These are phyloP conservation scores for Achaetomium macrosporum DNA, from an alignment of 2,329 filamentous ascomycete genomes.

Conservation along the genomic window DNA sequence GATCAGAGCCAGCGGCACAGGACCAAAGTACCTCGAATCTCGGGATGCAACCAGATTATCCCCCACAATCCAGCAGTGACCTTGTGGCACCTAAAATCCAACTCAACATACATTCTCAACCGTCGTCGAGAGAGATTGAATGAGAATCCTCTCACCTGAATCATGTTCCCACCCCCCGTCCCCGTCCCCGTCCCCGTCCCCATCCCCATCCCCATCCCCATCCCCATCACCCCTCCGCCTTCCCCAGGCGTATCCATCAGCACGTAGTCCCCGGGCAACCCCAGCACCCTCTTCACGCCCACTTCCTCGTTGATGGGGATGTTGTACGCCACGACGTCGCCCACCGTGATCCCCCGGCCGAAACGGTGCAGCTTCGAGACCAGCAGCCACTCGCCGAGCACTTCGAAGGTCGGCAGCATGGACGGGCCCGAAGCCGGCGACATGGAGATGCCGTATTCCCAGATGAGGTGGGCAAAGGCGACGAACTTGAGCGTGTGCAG, in stretches of 20 bases:
- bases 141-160: conserved; percentile 55
- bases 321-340: conserved; percentile 75
- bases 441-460: conserved; percentile 57
- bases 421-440: conserved; percentile 64
- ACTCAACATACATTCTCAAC: background rate
- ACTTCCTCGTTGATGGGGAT: conserved; percentile 61
- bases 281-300: conserved; percentile 74
- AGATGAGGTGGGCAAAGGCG: conserved; percentile 45
- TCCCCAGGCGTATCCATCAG: conserved; percentile 53
- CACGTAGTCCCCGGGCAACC: conserved; percentile 72
- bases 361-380: conserved; percentile 62
- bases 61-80: conserved; percentile 86
- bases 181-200: background rate
- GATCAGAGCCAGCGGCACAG: conserved; percentile 77
- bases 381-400: conserved; percentile 61
- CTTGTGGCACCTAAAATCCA: conserved; percentile 65
- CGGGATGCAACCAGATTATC: conserved; percentile 81
- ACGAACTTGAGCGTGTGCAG: conserved; percentile 43
- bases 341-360: conserved; percentile 63
- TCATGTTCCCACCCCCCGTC: conserved; percentile 45
- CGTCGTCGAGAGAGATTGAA: background rate
- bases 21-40: conserved; percentile 82
- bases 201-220: conserved; percentile 27
- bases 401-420: conserved; percentile 80
- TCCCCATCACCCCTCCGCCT: background rate